Conservation (phyloP, 2,329 filamentous ascomycete species). For the Phyllosticta paracitricarpa region DNA sequence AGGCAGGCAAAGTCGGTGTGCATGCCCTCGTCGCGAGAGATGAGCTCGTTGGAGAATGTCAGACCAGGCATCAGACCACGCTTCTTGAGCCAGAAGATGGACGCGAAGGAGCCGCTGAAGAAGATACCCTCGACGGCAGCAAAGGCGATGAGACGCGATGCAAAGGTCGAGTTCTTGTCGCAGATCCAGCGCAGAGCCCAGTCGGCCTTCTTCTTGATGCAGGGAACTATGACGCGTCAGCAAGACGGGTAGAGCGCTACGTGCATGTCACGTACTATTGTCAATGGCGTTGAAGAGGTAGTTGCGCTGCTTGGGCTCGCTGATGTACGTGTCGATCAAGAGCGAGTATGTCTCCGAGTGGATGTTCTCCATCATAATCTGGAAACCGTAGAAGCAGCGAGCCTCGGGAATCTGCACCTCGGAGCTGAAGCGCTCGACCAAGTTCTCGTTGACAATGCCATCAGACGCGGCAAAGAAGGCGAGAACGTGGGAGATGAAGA, state of each 20-base stretch:
- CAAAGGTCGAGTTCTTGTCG: conserved; percentile 89
- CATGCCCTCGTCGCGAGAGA: conserved; percentile 97
- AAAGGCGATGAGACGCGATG: conserved; percentile 90
- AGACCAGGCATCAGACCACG: conserved; percentile 96
- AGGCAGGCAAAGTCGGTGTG: conserved; percentile 99
- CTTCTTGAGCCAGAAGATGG: conserved; percentile 99
- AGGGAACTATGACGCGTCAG: conserved; percentile 56
- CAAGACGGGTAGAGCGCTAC: conserved; percentile 9
- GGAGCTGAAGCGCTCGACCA: conserved; percentile 92
- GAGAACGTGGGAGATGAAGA: conserved; percentile 96
- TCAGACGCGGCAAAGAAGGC: conserved; percentile 99
- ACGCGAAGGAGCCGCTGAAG: conserved; percentile 97
- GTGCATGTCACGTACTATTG: conserved; percentile 56
- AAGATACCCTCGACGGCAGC: conserved; percentile 99
- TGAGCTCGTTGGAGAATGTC: conserved; percentile 99
- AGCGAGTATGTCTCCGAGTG: conserved; percentile 99
- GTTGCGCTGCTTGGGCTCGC: conserved; percentile 85
- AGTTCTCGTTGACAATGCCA: conserved; percentile 98
- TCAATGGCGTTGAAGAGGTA: conserved; percentile 99
- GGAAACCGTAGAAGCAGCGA: conserved; percentile 99
- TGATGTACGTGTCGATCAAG: conserved; percentile 98
- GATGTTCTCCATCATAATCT: conserved; percentile 99
- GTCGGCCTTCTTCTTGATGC: conserved; percentile 96
- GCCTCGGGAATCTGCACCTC: conserved; percentile 97
- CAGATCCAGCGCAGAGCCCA: conserved; percentile 95